Evolutionary conservation across 2,329 filamentous ascomycete genomes (phyloP).

Genomic region (Metarhizium brunneum): DNA sequence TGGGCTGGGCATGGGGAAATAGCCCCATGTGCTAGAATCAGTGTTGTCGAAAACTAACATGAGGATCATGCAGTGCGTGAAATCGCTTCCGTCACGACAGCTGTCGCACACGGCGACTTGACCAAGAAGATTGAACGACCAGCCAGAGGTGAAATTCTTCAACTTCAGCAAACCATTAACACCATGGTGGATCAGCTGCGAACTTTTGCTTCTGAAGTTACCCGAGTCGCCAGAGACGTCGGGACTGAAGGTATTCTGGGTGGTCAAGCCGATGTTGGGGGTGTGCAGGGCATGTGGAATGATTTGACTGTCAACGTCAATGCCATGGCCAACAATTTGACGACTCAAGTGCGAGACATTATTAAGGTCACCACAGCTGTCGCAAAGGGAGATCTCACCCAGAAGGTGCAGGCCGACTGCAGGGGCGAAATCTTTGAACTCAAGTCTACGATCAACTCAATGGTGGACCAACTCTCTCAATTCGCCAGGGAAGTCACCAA

Average conservation of each 20-base stretch:
- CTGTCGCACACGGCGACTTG: constrained; percentile 72
- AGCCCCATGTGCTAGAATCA: background rate
- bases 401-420: constrained; percentile 90
- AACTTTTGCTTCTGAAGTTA: constrained; percentile 78
- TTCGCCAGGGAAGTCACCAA: constrained; percentile 96
- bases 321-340: constrained; percentile 80
- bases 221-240: constrained; percentile 72
- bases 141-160: constrained; percentile 71
- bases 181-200: constrained; percentile 82
- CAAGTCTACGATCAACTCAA: constrained; percentile 97
- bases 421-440: constrained; percentile 88
- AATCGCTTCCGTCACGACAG: constrained; percentile 76
- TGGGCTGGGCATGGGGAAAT: background rate
- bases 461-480: constrained; percentile 96
- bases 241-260: constrained; percentile 77
- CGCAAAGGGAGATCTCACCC: constrained; percentile 81
- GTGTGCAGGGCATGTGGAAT: constrained; percentile 83
- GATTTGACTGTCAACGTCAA: constrained; percentile 80
- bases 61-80: constrained; percentile 51
- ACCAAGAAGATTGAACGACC: constrained; percentile 79
- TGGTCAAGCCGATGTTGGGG: constrained; percentile 74
- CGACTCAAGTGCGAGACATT: constrained; percentile 88
- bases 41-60: constrained; percentile 6
- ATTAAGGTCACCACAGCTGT: constrained; percentile 69
- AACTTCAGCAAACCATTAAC: constrained; percentile 79